A percentile compares a stretch with the other conserved stretches of the same genome.
Conservation (phyloP, 164 flowering plant genomes). For the Stephania cephalantha region DNA sequence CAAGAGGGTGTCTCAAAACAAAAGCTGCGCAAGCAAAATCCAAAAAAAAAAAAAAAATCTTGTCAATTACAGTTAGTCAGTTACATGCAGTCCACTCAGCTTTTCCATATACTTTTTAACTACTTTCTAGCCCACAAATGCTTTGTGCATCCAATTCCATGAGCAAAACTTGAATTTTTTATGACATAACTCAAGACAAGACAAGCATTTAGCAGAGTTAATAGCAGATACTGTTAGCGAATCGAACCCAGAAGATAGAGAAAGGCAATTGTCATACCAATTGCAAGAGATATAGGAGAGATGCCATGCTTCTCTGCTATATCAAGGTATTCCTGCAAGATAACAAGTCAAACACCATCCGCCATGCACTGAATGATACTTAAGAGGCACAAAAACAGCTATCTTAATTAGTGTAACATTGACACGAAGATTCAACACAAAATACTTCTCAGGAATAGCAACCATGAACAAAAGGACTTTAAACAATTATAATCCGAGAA, state of each 20-base stretch:
- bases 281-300: slow-evolving; percentile 65
- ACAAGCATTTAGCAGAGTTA: not conserved
- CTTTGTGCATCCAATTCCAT: not conserved
- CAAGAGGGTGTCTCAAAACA: slow-evolving; percentile 68
- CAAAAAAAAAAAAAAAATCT: too few relatives aligned
- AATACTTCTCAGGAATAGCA: too few relatives aligned
- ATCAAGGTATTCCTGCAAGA: slow-evolving; percentile 47
- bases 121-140: not conserved
- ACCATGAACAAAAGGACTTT: too few relatives aligned
- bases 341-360: not conserved
- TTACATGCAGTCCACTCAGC: too few relatives aligned
- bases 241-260: not conserved
- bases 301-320: slow-evolving; percentile 50
- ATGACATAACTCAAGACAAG: not conserved
- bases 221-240: not conserved
- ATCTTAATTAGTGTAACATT: not conserved
- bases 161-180: not conserved
- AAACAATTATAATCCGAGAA: too few relatives aligned
- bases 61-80: too few relatives aligned
- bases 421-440: too few relatives aligned
- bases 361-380: not conserved
- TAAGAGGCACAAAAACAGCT: not conserved
- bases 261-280: slow-evolving; percentile 34
- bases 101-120: too few relatives aligned
- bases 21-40: slow-evolving; percentile 44